These are phyloP conservation scores for Aschersonia sp. DNA, from an alignment of 2,329 filamentous ascomycete species.

Conservation along the genomic window DNA sequence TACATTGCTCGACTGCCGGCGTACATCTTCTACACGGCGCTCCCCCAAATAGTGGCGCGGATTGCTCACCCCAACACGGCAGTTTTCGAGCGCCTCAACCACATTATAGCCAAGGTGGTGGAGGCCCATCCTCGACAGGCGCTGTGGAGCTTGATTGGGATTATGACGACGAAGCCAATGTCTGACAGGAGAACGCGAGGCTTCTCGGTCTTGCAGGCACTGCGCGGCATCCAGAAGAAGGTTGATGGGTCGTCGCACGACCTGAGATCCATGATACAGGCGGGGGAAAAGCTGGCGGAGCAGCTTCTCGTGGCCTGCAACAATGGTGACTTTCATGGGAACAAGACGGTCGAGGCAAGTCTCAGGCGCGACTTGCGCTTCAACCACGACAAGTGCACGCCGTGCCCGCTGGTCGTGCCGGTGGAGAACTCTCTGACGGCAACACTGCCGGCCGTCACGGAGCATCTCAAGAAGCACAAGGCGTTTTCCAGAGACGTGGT, in stretches of 20 bases:
- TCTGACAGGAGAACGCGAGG: constrained; percentile 46
- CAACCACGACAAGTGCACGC: constrained; percentile 62
- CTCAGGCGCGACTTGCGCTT: constrained; percentile 68
- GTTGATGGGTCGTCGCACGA: constrained; percentile 39
- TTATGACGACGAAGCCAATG: constrained; percentile 64
- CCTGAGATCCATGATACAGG: constrained; percentile 55
- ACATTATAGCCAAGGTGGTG: constrained; percentile 78
- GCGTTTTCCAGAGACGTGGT: constrained; percentile 79
- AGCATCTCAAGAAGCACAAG: constrained; percentile 61
- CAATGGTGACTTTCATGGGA: constrained; percentile 57
- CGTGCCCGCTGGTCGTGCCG: constrained; percentile 76
- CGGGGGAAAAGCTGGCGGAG: constrained; percentile 70
- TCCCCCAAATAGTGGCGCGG: constrained; percentile 90
- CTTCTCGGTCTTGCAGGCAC: constrained; percentile 32
- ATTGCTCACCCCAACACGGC: constrained; percentile 73
- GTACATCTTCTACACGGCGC: constrained; percentile 65
- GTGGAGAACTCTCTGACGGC: constrained; percentile 75
- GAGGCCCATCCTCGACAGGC: constrained; percentile 79
- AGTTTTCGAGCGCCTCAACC: constrained; percentile 62
- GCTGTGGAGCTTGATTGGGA: constrained; percentile 78
- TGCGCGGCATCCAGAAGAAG: constrained; percentile 34
- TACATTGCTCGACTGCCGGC: constrained; percentile 59
- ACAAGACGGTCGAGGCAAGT: constrained; percentile 52
- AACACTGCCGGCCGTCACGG: constrained; percentile 60
- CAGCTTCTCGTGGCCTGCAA: constrained; percentile 72